Percentiles rank a stretch among this genome's conserved stretches.
Evolutionary conservation across 2,329 filamentous ascomycete species (phyloP).

Genomic region (Ascochyta pisi): DNA sequence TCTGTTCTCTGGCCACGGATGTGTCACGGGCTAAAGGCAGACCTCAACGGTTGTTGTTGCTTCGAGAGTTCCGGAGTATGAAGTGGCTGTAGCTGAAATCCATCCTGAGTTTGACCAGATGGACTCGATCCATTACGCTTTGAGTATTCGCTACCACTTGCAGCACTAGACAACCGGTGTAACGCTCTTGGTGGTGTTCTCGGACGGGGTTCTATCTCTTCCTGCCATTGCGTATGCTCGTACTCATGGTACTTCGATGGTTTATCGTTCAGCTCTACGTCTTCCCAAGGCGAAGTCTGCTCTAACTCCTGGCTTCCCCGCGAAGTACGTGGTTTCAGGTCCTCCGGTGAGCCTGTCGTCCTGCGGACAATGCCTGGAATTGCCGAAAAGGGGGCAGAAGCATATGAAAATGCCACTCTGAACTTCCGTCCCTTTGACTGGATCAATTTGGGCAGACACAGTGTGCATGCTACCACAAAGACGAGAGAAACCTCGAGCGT

Average conservation of each 20-base stretch:
- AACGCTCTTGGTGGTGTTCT: not conserved
- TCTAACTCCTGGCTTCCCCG: not conserved
- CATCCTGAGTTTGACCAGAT: not conserved
- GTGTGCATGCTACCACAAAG: conserved; percentile 36
- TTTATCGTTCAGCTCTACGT: conserved; percentile 7
- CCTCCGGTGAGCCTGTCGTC: not conserved
- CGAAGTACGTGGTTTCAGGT: not conserved
- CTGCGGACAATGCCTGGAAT: conserved; percentile 9
- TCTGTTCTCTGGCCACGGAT: not conserved
- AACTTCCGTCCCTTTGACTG: conserved; percentile 32
- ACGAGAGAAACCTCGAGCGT: conserved; percentile 35
- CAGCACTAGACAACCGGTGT: not conserved
- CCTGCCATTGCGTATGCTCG: conserved; percentile 10
- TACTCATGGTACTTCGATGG: not conserved
- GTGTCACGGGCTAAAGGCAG: conserved; percentile 7
- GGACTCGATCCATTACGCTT: not conserved
- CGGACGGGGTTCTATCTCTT: not conserved
- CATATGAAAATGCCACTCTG: conserved; percentile 25
- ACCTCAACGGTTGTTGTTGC: conserved; percentile 11
- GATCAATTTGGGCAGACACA: conserved; percentile 35
- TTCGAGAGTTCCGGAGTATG: conserved; percentile 6
- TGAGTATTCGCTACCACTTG: not conserved
- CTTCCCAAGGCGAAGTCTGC: conserved; percentile 5
- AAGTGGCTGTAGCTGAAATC: conserved; percentile 9
- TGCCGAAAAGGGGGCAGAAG: conserved; percentile 21